Conservation (phyloP, 805 yeast species). For the Torulaspora quercuum region DNA sequence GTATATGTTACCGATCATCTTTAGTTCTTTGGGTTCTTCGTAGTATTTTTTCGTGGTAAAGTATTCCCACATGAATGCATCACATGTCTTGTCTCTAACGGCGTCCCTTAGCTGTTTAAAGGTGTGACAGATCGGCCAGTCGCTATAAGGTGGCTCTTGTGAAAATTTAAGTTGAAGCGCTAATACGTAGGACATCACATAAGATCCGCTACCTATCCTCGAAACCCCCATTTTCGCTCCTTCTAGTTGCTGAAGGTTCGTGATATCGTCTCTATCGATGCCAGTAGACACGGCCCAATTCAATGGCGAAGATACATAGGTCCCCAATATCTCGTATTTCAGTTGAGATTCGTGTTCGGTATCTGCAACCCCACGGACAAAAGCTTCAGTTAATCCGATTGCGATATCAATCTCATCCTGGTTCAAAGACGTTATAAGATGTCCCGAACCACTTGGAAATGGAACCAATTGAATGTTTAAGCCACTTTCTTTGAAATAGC, state of each 20-base stretch:
- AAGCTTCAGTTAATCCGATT: conserved; percentile 88
- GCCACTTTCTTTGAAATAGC: conserved; percentile 48
- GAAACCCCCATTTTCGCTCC: conserved; percentile 72
- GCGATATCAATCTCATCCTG: conserved; percentile 68
- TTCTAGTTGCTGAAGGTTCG: conserved; percentile 49
- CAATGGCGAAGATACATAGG: conserved; percentile 81
- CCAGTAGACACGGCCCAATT: conserved; percentile 93
- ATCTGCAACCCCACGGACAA: conserved; percentile 75
- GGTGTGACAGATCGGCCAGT: conserved; percentile 57
- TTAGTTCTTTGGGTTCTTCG: conserved; percentile 64
- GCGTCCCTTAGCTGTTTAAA: conserved; percentile 76
- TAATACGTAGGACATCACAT: conserved; percentile 84
- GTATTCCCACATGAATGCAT: conserved; percentile 95
- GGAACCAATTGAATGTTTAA: conserved; percentile 60
- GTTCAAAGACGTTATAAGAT: conserved; percentile 69
- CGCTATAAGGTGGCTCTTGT: conserved; percentile 42
- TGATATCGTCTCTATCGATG: conserved; percentile 51
- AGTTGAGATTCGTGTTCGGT: conserved; percentile 46
- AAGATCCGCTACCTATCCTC: conserved; percentile 87
- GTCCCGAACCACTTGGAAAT: conserved; percentile 85
- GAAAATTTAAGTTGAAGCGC: conserved; percentile 53
- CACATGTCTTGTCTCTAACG: conserved; percentile 63
- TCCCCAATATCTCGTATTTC: conserved; percentile 65
- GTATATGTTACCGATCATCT: conserved; percentile 78
- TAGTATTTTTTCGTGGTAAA: conserved; percentile 85